A percentile compares a stretch with the other conserved stretches of the same genome.
These are phyloP conservation scores for Exophiala viscosa DNA, from an alignment of 2,329 filamentous ascomycete genomes.

Conservation along the genomic window DNA sequence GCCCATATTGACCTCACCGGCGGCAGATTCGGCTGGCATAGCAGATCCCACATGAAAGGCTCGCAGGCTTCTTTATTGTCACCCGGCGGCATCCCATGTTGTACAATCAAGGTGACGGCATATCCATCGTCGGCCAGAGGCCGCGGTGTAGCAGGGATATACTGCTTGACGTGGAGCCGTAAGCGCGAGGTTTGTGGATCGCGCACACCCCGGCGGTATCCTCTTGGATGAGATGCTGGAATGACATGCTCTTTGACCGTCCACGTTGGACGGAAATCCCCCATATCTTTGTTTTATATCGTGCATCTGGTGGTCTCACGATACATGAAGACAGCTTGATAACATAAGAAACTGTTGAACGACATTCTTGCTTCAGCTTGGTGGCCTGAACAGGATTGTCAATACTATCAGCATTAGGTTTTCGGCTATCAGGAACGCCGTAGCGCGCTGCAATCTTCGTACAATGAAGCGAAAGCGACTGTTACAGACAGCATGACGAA, in stretches of 20 bases:
- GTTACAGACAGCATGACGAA: too few relatives aligned
- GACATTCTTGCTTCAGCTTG: too few relatives aligned
- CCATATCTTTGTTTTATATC: not conserved
- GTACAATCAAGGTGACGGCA: conserved; percentile 5
- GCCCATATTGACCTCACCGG: conserved; percentile 7
- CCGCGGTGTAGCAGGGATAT: not conserved
- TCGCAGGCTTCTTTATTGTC: conserved; percentile 15
- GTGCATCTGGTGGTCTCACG: not conserved
- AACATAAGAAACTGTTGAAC: too few relatives aligned
- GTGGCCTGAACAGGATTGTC: too few relatives aligned
- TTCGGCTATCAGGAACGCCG: too few relatives aligned
- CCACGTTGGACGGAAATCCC: not conserved
- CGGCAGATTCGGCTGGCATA: conserved; percentile 3
- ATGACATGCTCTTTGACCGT: conserved; percentile 10
- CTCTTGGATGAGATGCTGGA: conserved; percentile 5
- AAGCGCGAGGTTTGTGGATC: conserved; percentile 10
- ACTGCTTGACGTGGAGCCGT: conserved; percentile 14
- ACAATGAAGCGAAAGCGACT: too few relatives aligned
- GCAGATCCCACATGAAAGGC: conserved; percentile 6
- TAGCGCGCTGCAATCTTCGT: too few relatives aligned
- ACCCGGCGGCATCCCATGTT: conserved; percentile 7
- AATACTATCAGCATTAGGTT: too few relatives aligned
- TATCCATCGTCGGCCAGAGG: not conserved
- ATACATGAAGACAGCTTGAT: too few relatives aligned
- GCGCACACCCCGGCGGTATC: conserved; percentile 11